Base-by-base conservation (phyloP, 164 flowering plant species). In the Pachysandra terminalis region DNA sequence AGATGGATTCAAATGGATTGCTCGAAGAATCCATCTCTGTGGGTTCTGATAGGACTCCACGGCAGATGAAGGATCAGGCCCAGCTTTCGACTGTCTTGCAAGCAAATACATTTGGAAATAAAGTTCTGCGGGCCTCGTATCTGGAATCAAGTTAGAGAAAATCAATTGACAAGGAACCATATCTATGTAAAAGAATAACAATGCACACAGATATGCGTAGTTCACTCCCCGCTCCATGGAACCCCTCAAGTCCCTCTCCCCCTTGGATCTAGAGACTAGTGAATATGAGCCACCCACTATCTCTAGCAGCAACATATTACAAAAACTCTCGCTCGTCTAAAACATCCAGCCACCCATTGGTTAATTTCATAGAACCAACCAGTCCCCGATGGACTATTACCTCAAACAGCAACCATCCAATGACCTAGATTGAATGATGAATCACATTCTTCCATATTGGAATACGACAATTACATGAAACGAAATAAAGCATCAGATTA, bases 1-100 rank as follows among this genome's bases (percentile, higher is more conserved):
- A 56, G 94, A 89, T n/a, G 98, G 98, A 61, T 95, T 87, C 63
- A 86, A 59, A 73, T 95, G 98, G 68, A 92, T 86, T 40, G 98
- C 91, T 19, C 85, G 85, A 40, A 86, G 83, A 74, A 87, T 71
- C 92, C 90, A 90, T 65, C 70, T 79, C 65, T 59, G 62, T 7
- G 90, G 80, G 70, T 68, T 75, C 64, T 82, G 85, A 64, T 55
- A 68, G n/a, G 53, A 71, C 65, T 77, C 88, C 14, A 77, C 62
- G 19, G 52, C 72, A 14, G 72, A 76, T 14, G 80, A 58, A 61
- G 76, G 23, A 67, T 65, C 79, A 24, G 79, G 24, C 19, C 69
- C 75, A 32, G 56, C 73, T 72, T 81, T 75, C 17, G 59, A 59
- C 67, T 75, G 80, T 57, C 64, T 81, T 68, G 87, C 83, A 56